phyloP scores from a whole-genome alignment of 2,329 filamentous ascomycete species.

The Amauroascus niger region DNA sequence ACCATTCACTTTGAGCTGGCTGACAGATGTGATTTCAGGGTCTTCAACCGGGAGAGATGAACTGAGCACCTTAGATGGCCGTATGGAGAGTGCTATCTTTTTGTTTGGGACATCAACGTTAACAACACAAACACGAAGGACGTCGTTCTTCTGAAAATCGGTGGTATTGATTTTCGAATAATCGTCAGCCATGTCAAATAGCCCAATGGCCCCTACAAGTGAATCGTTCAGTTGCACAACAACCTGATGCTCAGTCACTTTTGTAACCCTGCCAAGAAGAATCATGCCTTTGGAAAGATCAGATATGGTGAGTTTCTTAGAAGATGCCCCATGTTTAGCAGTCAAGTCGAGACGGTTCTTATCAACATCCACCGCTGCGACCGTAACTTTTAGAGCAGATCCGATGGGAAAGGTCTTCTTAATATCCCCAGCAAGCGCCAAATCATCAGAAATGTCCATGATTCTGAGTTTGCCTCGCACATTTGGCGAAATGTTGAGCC shows the following conservation, averaged over 20 bases:
- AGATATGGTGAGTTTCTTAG: slow-evolving; percentile 55
- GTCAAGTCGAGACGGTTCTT: slow-evolving; percentile 74
- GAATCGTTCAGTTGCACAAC: slow-evolving; percentile 75
- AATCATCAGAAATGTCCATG: slow-evolving; percentile 78
- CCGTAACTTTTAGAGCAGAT: slow-evolving; percentile 73
- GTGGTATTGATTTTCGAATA: slow-evolving; percentile 69
- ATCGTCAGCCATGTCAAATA: slow-evolving; percentile 79
- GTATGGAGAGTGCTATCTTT: slow-evolving; percentile 66
- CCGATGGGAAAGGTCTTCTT: slow-evolving; percentile 76
- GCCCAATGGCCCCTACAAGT: slow-evolving; percentile 67
- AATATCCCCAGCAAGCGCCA: slow-evolving; percentile 67
- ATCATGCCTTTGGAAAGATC: slow-evolving; percentile 70
- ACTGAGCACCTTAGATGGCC: slow-evolving; percentile 81
- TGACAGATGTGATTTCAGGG: slow-evolving; percentile 60
- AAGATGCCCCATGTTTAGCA: slow-evolving; percentile 53
- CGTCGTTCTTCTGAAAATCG: slow-evolving; percentile 70
- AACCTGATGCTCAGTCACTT: slow-evolving; percentile 71
- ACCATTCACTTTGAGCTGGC: slow-evolving; percentile 66
- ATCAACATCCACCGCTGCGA: slow-evolving; percentile 61
- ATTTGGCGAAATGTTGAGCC: slow-evolving; percentile 83
- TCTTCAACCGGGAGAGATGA: slow-evolving; percentile 74
- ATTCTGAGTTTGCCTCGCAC: slow-evolving; percentile 74
- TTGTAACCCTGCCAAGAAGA: slow-evolving; percentile 72
- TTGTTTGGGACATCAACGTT: slow-evolving; percentile 76
- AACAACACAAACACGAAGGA: slow-evolving; percentile 77